These are phyloP conservation scores for Alternaria incomplexa DNA, from an alignment of 2,329 filamentous ascomycete genomes.

Conservation along the genomic window DNA sequence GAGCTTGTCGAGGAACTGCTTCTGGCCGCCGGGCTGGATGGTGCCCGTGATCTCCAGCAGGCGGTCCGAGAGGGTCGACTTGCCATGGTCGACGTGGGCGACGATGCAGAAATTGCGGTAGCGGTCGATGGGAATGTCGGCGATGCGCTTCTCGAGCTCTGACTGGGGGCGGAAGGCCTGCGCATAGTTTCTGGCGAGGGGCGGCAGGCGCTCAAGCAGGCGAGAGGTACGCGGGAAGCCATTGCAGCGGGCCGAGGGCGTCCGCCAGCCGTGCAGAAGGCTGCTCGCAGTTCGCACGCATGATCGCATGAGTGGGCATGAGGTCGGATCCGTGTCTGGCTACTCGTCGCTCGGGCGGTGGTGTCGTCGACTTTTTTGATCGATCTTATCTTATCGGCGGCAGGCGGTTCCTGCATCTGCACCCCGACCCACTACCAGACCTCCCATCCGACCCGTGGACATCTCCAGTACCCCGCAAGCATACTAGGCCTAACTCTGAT, in stretches of 20 bases:
- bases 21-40: slow-evolving; percentile 82
- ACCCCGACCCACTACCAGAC: slow-evolving; percentile 19
- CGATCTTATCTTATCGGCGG: slow-evolving; percentile 32
- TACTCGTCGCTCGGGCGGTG: slow-evolving; percentile 4
- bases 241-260: slow-evolving; percentile 31
- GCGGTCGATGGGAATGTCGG: slow-evolving; percentile 76
- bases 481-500: slow-evolving; percentile 1
- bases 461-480: neutral
- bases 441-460: neutral
- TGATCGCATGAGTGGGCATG: slow-evolving; percentile 57
- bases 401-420: slow-evolving; percentile 14
- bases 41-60: slow-evolving; percentile 93
- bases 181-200: slow-evolving; percentile 40
- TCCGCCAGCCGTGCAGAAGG: slow-evolving; percentile 47
- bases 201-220: slow-evolving; percentile 38
- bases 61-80: slow-evolving; percentile 92
- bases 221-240: slow-evolving; percentile 12
- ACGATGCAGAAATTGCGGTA: slow-evolving; percentile 98
- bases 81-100: slow-evolving; percentile 98
- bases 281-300: slow-evolving; percentile 54
- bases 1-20: slow-evolving; percentile 95
- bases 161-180: slow-evolving; percentile 49
- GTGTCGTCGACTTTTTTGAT: slow-evolving; percentile 12
- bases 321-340: slow-evolving; percentile 16
- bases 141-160: slow-evolving; percentile 69